These are phyloP conservation scores for Verbena officinalis DNA, from an alignment of 257 asterid species.

Conservation along the genomic window DNA sequence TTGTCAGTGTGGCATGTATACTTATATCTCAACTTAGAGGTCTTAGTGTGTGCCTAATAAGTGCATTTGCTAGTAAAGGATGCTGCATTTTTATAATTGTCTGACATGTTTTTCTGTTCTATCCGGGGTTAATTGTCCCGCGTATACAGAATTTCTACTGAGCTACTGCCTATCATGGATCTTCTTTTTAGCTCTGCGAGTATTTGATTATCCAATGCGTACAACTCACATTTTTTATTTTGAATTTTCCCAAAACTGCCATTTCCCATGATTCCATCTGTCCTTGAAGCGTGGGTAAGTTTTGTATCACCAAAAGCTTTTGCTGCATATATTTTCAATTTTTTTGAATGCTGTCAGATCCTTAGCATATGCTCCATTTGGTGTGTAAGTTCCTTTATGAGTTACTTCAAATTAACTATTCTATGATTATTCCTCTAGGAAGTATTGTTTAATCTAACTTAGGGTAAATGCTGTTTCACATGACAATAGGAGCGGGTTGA, in stretches of 20 bases:
- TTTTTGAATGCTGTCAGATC: conserved; percentile 1
- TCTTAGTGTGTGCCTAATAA: not conserved
- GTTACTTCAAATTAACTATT: conserved; percentile 10
- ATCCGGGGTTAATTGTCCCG: not conserved
- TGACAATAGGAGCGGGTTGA: conserved; percentile 82
- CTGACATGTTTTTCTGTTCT: not conserved
- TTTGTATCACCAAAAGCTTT: conserved; percentile 5
- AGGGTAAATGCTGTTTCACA: conserved; percentile 21
- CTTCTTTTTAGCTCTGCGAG: not conserved
- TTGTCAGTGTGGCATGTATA: too few species aligned
- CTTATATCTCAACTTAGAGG: not conserved
- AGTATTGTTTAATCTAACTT: not conserved
- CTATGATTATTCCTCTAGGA: conserved; percentile 5
- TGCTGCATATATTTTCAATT: conserved; percentile 13
- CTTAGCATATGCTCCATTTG: conserved; percentile 12
- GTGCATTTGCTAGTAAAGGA: not conserved
- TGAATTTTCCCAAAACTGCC: conserved; percentile 2
- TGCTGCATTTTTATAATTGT: too few species aligned
- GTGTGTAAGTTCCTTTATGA: conserved; percentile 1
- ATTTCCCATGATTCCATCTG: conserved; percentile 8
- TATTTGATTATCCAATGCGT: not conserved
- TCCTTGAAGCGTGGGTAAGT: not conserved
- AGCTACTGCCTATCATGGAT: too few species aligned
- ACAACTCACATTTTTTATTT: not conserved
- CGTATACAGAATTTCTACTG: conserved; percentile 8